Base-by-base conservation (phyloP, 192 early-diverging fungal genomes). In the Coemansia sp. region DNA sequence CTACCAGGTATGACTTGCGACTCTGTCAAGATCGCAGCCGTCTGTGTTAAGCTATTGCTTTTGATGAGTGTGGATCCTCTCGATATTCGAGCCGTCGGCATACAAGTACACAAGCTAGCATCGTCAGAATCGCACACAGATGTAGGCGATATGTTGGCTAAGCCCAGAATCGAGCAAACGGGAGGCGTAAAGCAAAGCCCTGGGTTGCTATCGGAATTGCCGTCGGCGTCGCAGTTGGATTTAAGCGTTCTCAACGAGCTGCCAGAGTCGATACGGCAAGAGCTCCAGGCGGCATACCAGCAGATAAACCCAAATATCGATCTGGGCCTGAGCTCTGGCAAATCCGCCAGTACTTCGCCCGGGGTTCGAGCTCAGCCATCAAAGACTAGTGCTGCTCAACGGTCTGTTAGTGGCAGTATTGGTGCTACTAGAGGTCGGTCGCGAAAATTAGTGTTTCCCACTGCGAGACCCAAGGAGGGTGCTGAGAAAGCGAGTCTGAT, bases 1-100 rank as follows among this genome's bases (percentile, higher is more conserved):
- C 42, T 90, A 7, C 72, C 79, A 13, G 61, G 63, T 13, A 75
- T 80, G 63, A 89, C 88, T 11, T 74, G 85, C 60, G 85, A 87
- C 53, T 55, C 67, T n/a, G 71, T 70, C 6, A 46, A 80, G 55
- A 68, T 82, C 14, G 49, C 74, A 3, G 32, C 46, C 1, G 28
- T 59, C 4, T 74, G 74, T 32, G 35, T 77, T 21, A 43, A 60
- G 30, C 66, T 77, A 13, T 53, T 77, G 58, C 66, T 53, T 13
- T 60, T 47, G 26, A 52, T 82, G 61, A 11, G 11, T 0, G 33
- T 77, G 16, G 73, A 82, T 42, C 75, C 75, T 2, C 68, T 77
- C 6, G 80, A 82, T 65, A 72, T 82, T 11, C 80, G 80, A 9
- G 58, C 62, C 7, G 76, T 83, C 13, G 80, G 80, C 2, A 75